Base-by-base conservation (phyloP, 2,329 filamentous ascomycete genomes). In the Ophiocordyceps australis region DNA sequence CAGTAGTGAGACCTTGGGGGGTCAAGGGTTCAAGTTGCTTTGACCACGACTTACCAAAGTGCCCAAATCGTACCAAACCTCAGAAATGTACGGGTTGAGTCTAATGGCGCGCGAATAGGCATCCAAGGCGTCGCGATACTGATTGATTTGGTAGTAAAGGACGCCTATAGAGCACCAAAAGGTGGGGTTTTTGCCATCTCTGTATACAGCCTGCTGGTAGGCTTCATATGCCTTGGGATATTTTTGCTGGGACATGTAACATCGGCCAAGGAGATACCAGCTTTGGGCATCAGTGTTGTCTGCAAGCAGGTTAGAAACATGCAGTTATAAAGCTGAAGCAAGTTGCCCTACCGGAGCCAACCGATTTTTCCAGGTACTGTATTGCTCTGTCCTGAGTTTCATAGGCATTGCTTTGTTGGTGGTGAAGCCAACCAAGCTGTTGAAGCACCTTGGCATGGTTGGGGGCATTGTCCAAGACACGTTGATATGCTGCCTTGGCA, bases 101-200 rank as follows among this genome's bases (percentile, higher is more conserved):
- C 89, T 77, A 41, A 95, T 98, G 24, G 89, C 89, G 32, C 89
- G 79, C 33, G 85, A 94, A 54, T 95, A 98, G 20, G 89, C 89
- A 57, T 98, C 89, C 27, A 98, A 67, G 4, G 89, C 89, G 59
- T 98, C 89, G 31, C 89, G 75, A 55, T 98, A 98, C 57, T 98
- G 89, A 54, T 95, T 98, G 59, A 98, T 98, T 55, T 95, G 89
- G 56, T 95, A 98, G 52, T 98, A 98, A 31, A 98, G 65, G 11
- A 98, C 89, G 48, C 89, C 89, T 46, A 98, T 98, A 8, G 86
- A 95, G 59, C 89, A 95, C 89, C 89, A 98, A 59, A 95, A 98
- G 3, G 89, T 95, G 12, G 89, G 89, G 48, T 95, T 95, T 38
- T 89, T 77, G 18, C 89, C 89, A 47, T 98, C 89, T 30, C 89